These are phyloP conservation scores for Mycena galopus DNA, from an alignment of 768 basidiomycete species.

Conservation along the genomic window DNA sequence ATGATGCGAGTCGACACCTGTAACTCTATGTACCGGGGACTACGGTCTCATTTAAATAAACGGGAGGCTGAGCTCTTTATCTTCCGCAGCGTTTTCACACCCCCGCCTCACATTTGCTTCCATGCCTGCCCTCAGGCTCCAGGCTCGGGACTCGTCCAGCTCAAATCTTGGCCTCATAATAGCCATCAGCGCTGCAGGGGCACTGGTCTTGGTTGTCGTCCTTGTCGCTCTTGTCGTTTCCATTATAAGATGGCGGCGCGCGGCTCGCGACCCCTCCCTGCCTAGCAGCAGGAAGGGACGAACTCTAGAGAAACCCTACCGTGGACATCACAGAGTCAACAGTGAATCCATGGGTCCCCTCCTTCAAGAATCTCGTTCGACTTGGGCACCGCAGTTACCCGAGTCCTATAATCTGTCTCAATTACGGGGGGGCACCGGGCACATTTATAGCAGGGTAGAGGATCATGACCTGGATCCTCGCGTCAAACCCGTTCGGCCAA, in stretches of 20 bases:
- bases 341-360: conserved; percentile 21
- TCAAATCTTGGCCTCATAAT: conserved; percentile 26
- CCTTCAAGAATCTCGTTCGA: neutral
- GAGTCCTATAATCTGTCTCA: neutral
- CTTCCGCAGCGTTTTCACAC: neutral
- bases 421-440: neutral
- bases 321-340: neutral
- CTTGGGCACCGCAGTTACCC: neutral
- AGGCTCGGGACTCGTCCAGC: conserved; percentile 4
- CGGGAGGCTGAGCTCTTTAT: conserved; percentile 3
- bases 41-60: conserved; percentile 21
- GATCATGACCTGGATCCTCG: conserved; percentile 14
- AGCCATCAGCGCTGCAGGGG: neutral
- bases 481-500: neutral
- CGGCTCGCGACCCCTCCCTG: neutral
- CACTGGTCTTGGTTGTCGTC: neutral
- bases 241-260: conserved; percentile 11
- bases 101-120: neutral
- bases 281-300: too few species aligned
- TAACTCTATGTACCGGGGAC: conserved; percentile 4
- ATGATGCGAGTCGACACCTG: neutral
- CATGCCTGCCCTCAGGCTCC: conserved; percentile 30
- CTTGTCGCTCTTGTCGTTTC: neutral
- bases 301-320: neutral
- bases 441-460: conserved; percentile 2